Base-by-base conservation (phyloP, 1,284 basidiomycete genomes). In the Cryptococcus sp. region DNA sequence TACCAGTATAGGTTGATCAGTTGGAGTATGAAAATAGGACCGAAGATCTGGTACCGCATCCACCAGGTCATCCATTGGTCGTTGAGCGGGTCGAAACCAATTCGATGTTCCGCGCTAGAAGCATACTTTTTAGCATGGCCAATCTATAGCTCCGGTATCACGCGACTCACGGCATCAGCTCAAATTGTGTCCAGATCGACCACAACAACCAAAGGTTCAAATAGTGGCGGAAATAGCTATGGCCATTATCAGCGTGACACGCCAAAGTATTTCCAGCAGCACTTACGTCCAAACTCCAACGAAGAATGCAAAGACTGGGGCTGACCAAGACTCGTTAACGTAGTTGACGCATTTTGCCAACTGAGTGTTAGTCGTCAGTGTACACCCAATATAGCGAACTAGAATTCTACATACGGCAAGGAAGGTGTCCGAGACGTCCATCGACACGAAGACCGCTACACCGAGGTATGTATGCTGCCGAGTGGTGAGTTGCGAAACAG, bases 191-290 rank as follows among this genome's bases (percentile, higher is more conserved):
- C 87, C 87, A 94, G 1, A 97, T 89, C 1, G 91, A 93, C 81
- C 84, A 89, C 27, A 99, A 84, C 22, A 99, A 96, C 52, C 82
- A 80, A 45, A 95, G 77, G 76, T 97, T 98, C 38, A 96, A 82
- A 75, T 90, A 97, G 76, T 97, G 94, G 1, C 96, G 90, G 84
- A 96, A 93, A 78, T 99, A 99, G 4, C 91, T 94, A 71, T 22
- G 1, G 27, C 16, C 11, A 39, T 20, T 22, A 27, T 31, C 11
- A 52, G 13, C 39, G 40, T n/a, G 42, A 27, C 35, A 19, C 3
- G 22, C 40, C 41, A 10, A 15, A 19, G 20, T 15, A 15, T 47
- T 35, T 6, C 22, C 19, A 44, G 1, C n/a, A 16, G 41, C 13
- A 84, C 89, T 77, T 68, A 93, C 88, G 88, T 87, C 93, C 94